Evolutionary conservation across 2,329 filamentous ascomycete genomes (phyloP), one percentile per base, ranked within the genome.

Genomic region (Rhytidhysteron rufulum): DNA sequence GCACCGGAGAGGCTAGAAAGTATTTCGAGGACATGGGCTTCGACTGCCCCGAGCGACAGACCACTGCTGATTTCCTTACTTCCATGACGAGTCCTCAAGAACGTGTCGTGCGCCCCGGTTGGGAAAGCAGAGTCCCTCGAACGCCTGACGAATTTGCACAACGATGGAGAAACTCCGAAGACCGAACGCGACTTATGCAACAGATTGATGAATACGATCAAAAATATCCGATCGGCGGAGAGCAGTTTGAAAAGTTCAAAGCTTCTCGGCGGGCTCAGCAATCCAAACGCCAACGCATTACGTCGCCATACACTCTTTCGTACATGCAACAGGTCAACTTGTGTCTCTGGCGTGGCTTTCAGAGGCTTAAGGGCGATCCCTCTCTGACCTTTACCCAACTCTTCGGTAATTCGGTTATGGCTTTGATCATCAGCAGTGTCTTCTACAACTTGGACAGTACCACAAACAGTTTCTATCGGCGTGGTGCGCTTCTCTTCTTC

Each of bases 401-500:
- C 2, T 69, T 88, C 40, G 85, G 82, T 49, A 94, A 95, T 65
- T 77, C 82, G 34, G 67, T 79, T 50, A 85, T 91, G 79, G 76
- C 85, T 41, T 72, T 95, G 47, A 85, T 95, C 58, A 80, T 95
- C 44, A 74, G 84, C 38, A 85, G 82, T 48, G 83, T 95, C 50
- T 95, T 93, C 67, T 95, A 79, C 72, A 85, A 94, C 61, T 67
- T 94, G 27, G 62, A 77, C 20, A 57, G 73, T 1, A 74, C 71
- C n/a, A 85, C 86, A 0, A 57, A 65, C 15, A 88, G 83, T 55
- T 94, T 95, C 72, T 94, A 83, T 70, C 77, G 80, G 54, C 81
- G 88, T 45, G 86, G 85, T 49, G 83, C 86, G 32, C 74, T 95
- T 18, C 72, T 95, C 38, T 95, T 95, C 78, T 93, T 95, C 59